phyloP scores from a whole-genome alignment of 345 rosid genomes.

The Pseudoturritis turrita region DNA sequence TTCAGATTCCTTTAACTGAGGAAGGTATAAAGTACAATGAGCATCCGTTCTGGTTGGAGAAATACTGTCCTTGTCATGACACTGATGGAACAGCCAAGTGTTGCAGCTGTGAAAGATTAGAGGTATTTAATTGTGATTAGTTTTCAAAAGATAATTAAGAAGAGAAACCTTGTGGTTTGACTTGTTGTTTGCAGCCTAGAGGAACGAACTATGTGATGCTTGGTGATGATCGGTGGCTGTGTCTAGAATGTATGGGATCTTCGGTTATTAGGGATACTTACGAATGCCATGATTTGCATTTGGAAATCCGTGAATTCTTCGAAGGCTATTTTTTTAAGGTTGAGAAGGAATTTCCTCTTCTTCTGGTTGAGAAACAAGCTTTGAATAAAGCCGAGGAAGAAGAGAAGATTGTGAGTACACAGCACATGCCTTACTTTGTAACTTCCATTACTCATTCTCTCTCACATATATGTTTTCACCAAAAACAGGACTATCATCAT shows the following conservation, averaged over 20 bases:
- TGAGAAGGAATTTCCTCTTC: conserved; percentile 74
- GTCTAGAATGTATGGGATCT: conserved; percentile 70
- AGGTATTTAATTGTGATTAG: neutral
- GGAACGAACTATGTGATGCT: conserved; percentile 43
- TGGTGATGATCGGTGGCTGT: conserved; percentile 66
- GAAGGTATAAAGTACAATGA: conserved; percentile 42
- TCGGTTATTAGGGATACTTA: conserved; percentile 81
- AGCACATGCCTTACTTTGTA: neutral
- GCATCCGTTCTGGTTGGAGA: conserved; percentile 40
- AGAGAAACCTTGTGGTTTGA: neutral
- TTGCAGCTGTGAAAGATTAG: conserved; percentile 29
- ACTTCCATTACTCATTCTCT: neutral
- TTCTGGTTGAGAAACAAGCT: conserved; percentile 75
- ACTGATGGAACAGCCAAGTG: conserved; percentile 20
- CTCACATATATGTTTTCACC: neutral
- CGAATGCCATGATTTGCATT: conserved; percentile 57
- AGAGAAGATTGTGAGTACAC: conserved; percentile 57
- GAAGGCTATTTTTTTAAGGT: conserved; percentile 63
- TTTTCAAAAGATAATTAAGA: neutral
- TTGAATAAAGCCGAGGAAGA: conserved; percentile 72
- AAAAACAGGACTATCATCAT: conserved; percentile 60
- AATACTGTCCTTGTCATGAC: conserved; percentile 15
- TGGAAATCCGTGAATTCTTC: conserved; percentile 71
- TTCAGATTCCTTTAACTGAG: conserved; percentile 52
- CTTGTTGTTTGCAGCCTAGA: conserved; percentile 36